phyloP scores from a whole-genome alignment of 495 filamentous ascomycete genomes.

The Neurospora tetrasperma region DNA sequence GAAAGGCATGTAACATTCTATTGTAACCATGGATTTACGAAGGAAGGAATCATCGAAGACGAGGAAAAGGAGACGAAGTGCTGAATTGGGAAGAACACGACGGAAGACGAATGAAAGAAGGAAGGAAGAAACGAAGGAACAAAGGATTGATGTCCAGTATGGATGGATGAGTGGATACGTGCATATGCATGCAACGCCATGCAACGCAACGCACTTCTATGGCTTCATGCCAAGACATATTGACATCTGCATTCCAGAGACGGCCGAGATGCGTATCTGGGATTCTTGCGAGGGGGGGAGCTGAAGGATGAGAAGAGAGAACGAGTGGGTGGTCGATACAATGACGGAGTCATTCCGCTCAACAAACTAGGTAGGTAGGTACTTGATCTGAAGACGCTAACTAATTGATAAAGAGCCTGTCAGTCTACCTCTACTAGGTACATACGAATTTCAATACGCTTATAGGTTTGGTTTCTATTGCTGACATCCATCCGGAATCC shows the following conservation, averaged over 20 bases:
- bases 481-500: not conserved
- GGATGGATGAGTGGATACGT: not conserved
- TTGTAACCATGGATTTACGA: not conserved
- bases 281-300: not conserved
- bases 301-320: not conserved
- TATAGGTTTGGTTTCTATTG: not conserved
- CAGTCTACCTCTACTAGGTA: not conserved
- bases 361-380: not conserved
- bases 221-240: not conserved
- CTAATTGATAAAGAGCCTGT: not conserved
- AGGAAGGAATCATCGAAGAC: not conserved
- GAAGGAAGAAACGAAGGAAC: not conserved
- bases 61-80: not conserved
- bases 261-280: not conserved
- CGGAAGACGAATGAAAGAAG: not conserved
- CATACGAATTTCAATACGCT: not conserved
- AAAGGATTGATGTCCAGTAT: no score
- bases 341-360: not conserved
- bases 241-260: not conserved
- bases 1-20: not conserved
- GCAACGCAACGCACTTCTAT: not conserved
- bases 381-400: not conserved
- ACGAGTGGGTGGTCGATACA: not conserved
- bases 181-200: not conserved
- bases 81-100: not conserved